Base-by-base conservation (phyloP, 352 stramenopile species). In the Saprolegnia diclina region DNA sequence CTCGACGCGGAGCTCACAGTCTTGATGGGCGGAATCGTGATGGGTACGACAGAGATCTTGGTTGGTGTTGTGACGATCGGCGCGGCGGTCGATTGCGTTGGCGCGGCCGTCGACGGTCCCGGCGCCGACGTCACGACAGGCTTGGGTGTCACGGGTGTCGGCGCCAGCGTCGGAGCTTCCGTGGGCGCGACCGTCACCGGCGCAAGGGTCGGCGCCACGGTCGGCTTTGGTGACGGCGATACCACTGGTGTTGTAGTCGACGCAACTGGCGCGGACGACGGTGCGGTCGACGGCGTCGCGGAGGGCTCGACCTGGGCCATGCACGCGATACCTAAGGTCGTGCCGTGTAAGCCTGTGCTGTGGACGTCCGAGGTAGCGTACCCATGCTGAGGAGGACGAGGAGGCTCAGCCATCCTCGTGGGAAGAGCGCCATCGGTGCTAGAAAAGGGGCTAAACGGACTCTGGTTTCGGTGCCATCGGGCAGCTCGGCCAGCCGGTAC, bases 1-100 rank as follows among this genome's bases (percentile, higher is more conserved):
- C 52, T 59, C 52, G 52, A 59, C 9, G 52, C 52, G 3, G 52
- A 42, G 35, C 52, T 59, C 35, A 40, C 35, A 11, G 52, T 40
- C 13, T 19, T 40, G 52, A 40, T 59, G 3, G 52, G 52, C 24
- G 13, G 24, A 19, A n/a, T n/a, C 24, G 52, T 59, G 24, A 59
- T 40, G 11, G 52, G 52, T 4, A 14, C 52, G 24, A 59, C 52
- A 42, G 29, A 35, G 52, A n/a, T 59, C 52, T 35, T 59, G 35
- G 35, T 40, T 5, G 35, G 11, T 9, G 35, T 59, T 24, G 52
- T 59, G 24, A 40, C 9, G 52, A 2, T 59, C 3, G 52, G 52
- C 19, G 52, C 52, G 3, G n/a, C 35, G 13, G 52, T 59, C 35
- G 24, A 21, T 9, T 2, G 24, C n/a, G 35, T 9, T 9, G 52